Base-by-base conservation (phyloP, 1,284 basidiomycete genomes). In the Sanghuangporus baumii region DNA sequence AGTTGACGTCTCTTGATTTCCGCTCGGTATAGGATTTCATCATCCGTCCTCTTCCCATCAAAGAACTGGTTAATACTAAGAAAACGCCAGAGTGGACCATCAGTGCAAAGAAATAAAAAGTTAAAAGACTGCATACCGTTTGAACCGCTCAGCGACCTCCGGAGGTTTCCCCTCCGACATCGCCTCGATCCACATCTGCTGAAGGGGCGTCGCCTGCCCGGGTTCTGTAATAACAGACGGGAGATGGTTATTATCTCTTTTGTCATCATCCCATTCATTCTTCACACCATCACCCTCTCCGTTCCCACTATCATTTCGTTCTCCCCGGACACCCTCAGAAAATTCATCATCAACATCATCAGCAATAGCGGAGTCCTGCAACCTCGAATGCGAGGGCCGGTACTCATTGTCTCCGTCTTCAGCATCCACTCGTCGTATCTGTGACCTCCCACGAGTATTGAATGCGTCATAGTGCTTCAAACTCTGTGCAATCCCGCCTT, bases 101-200 rank as follows among this genome's bases (percentile, higher is more conserved):
- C 40, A 50, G 23, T n/a, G 40, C 8, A 12, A 18, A 59, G n/a
- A 50, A 47, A 23, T n/a, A 20, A 36, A 57, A 23, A 61, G 38
- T 20, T 50, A 8, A 12, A 47, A 4, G 11, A 77, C 26, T 31
- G 3, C 87, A 69, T 65, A 91, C 91, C 82, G 72, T 64, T 88
- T 83, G 69, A 93, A 93, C 34, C 85, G 80, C 66, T 77, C 79
- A 2, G 80, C 79, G 54, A 91, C 78, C 47, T 76, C 70, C 51
- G 79, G 77, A 52, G 89, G 86, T 72, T 91, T 93, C 5, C 86
- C 89, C 18, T 88, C 84, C 0, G 87, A 88, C 90, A 96, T 96
- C 14, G 85, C 88, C 23, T 84, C 80, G 55, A 96, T 77, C 92
- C 93, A 96, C 61, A 81, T 80, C 56, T 87, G 81, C 72, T 96